A percentile compares a stretch with the other conserved stretches of the same genome.
Evolutionary conservation across 768 basidiomycete species (phyloP).

Genomic region (Wakefieldia striispora): DNA sequence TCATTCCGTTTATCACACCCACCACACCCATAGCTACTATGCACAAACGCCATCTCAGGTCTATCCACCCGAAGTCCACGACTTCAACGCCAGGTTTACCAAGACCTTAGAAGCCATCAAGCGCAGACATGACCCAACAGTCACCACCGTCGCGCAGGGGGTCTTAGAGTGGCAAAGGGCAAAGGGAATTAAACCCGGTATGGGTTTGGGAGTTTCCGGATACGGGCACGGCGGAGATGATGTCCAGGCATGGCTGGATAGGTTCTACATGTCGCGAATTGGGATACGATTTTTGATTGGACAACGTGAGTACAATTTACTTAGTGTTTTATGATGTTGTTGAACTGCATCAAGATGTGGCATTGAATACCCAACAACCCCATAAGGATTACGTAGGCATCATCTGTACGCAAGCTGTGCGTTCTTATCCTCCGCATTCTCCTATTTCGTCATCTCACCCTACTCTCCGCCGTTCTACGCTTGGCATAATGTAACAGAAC

Average conservation of each 20-base stretch:
- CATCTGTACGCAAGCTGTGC: slow-evolving; percentile 87
- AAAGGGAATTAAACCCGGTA: slow-evolving; percentile 29
- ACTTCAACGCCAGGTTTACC: slow-evolving; percentile 92
- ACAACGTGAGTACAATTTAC: slow-evolving; percentile 62
- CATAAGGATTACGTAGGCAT: slow-evolving; percentile 95
- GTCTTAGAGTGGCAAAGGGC: slow-evolving; percentile 92
- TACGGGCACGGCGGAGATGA: slow-evolving; percentile 73
- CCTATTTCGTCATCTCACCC: background rate
- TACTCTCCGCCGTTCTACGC: background rate
- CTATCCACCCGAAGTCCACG: slow-evolving; percentile 92
- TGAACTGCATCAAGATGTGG: slow-evolving; percentile 64
- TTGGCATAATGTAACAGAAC: slow-evolving; percentile 48
- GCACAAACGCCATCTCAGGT: slow-evolving; percentile 65
- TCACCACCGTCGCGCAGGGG: slow-evolving; percentile 95
- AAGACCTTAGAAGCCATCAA: slow-evolving; percentile 86
- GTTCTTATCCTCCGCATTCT: slow-evolving; percentile 27
- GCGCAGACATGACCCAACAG: slow-evolving; percentile 93
- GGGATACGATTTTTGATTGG: slow-evolving; percentile 97
- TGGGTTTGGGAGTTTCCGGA: slow-evolving; percentile 24
- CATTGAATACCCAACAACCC: slow-evolving; percentile 86
- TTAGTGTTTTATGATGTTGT: background rate
- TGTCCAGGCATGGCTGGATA: slow-evolving; percentile 93
- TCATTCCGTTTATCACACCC: slow-evolving; percentile 1
- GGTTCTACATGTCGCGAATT: slow-evolving; percentile 95
- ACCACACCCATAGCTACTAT: slow-evolving; percentile 63